Conservation (phyloP, 176 grass and related monocot species). For the Lolium rigidum region DNA sequence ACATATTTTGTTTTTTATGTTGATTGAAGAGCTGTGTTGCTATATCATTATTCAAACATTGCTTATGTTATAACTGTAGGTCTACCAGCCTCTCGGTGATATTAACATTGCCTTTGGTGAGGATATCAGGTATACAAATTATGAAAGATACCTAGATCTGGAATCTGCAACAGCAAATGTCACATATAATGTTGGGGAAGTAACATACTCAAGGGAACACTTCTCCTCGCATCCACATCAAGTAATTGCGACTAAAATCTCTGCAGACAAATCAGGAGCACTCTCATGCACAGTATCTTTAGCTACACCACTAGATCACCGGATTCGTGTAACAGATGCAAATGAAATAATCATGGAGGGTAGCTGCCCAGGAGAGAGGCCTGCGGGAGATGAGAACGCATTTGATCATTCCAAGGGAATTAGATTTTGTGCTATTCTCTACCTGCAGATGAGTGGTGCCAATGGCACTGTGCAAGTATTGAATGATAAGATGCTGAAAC, state of each 20-base stretch:
- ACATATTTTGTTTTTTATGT: slow-evolving; percentile 38
- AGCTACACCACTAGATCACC: slow-evolving; percentile 57
- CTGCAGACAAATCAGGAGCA: slow-evolving; percentile 59
- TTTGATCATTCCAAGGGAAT: slow-evolving; percentile 58
- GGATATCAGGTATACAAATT: slow-evolving; percentile 51
- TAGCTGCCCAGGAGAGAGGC: slow-evolving; percentile 65
- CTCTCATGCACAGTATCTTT: slow-evolving; percentile 71
- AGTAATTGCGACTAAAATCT: slow-evolving; percentile 72
- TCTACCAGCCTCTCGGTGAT: slow-evolving; percentile 84
- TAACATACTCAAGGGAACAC: slow-evolving; percentile 74
- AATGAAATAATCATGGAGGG: slow-evolving; percentile 84
- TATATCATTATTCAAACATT: slow-evolving; percentile 26
- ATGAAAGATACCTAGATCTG: slow-evolving; percentile 83
- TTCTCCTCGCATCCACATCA: slow-evolving; percentile 82
- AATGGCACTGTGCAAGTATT: slow-evolving; percentile 49
- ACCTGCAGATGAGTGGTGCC: slow-evolving; percentile 52
- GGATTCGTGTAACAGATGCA: slow-evolving; percentile 50
- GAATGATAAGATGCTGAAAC: slow-evolving; percentile 69
- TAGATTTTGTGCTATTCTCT: slow-evolving; percentile 77
- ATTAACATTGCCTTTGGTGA: slow-evolving; percentile 71
- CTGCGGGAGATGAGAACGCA: slow-evolving; percentile 37
- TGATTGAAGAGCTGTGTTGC: slow-evolving; percentile 9
- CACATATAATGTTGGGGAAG: slow-evolving; percentile 67
- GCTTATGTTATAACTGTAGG: slow-evolving; percentile 58
- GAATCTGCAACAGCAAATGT: slow-evolving; percentile 61